Percentiles rank a stretch among this genome's conserved stretches.
These are phyloP conservation scores for Corylus americana DNA, from an alignment of 306 rosid species.

Conservation along the genomic window DNA sequence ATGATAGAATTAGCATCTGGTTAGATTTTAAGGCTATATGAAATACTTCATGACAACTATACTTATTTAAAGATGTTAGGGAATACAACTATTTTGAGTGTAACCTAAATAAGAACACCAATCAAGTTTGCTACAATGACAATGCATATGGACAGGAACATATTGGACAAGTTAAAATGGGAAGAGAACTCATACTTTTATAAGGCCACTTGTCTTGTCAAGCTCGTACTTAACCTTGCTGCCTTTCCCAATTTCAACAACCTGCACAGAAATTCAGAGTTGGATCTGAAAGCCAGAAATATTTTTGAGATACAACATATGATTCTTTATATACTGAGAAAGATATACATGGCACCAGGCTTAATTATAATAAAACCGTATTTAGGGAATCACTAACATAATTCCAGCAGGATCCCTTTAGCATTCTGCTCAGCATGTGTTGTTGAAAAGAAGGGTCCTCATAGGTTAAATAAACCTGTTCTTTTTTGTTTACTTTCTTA, in stretches of 20 bases:
- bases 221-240: slow-evolving; percentile 97
- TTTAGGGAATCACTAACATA: too few species aligned
- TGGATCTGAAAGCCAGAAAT: background rate
- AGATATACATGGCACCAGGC: slow-evolving; percentile 3
- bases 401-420: background rate
- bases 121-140: background rate
- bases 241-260: slow-evolving; percentile 90
- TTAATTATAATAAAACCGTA: too few species aligned
- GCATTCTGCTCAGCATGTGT: slow-evolving; percentile 13
- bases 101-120: background rate
- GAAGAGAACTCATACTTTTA: slow-evolving; percentile 54
- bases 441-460: slow-evolving; percentile 10
- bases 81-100: background rate
- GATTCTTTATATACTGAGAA: background rate
- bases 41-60: background rate
- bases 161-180: background rate
- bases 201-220: slow-evolving; percentile 88
- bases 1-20: background rate
- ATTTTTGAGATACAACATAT: background rate
- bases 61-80: background rate
- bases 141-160: background rate
- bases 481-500: slow-evolving; percentile 9
- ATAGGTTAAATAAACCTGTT: background rate
- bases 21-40: background rate
- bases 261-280: slow-evolving; percentile 54